phyloP scores from a whole-genome alignment of 805 yeast species.

The Saturnispora ahearnii region DNA sequence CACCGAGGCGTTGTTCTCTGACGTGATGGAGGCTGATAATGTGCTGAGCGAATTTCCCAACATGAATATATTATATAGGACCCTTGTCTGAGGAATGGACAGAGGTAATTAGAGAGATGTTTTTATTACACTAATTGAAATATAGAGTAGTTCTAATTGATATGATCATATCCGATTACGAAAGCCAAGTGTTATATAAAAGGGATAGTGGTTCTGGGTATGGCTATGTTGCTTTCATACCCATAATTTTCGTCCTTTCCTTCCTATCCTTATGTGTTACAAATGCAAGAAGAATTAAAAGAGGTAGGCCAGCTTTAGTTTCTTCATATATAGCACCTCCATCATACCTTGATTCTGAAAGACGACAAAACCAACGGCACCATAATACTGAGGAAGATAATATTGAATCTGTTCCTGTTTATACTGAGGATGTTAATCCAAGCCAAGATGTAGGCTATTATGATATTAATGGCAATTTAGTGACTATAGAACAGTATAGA shows the following conservation, averaged over 20 bases:
- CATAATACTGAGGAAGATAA: conserved; percentile 28
- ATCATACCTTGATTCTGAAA: conserved; percentile 48
- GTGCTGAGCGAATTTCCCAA: too few relatives aligned
- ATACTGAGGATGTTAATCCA: conserved; percentile 58
- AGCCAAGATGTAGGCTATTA: conserved; percentile 68
- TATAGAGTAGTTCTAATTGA: not conserved
- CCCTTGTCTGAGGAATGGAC: too few relatives aligned
- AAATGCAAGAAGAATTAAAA: conserved; percentile 42
- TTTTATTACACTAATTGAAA: too few relatives aligned
- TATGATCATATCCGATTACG: not conserved
- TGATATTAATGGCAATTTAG: conserved; percentile 49
- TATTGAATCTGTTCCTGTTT: conserved; percentile 44
- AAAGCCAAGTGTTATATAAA: not conserved
- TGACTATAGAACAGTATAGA: conserved; percentile 16
- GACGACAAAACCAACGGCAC: not conserved
- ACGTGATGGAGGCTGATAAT: too few relatives aligned
- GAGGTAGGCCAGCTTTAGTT: conserved; percentile 58
- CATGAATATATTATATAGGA: too few relatives aligned
- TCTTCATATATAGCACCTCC: conserved; percentile 54
- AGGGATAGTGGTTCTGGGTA: not conserved
- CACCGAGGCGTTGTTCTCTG: too few relatives aligned
- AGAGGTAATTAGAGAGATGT: too few relatives aligned
- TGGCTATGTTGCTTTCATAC: conserved; percentile 34
- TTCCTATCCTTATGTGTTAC: conserved; percentile 34
- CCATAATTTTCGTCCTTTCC: conserved; percentile 35